Conservation (phyloP, 768 basidiomycete genomes). For the Candolleomyces aberdarensis region DNA sequence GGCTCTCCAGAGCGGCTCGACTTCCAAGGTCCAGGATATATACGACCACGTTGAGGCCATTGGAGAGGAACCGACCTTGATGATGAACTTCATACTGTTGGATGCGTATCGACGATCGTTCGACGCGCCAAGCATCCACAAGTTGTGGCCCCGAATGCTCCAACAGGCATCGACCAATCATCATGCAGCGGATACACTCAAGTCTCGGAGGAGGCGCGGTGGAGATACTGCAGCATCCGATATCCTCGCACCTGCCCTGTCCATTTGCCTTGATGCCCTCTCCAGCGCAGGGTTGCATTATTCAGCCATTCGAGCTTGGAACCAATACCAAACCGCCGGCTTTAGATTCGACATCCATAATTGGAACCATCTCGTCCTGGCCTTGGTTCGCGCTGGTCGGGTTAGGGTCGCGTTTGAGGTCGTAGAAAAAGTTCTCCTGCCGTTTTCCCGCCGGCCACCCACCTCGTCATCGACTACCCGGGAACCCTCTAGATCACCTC, state of each 20-base stretch:
- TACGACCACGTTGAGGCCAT: constrained; percentile 48
- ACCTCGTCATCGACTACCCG: not conserved
- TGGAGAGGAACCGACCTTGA: constrained; percentile 58
- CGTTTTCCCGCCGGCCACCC: constrained; percentile 26
- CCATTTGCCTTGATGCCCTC: constrained; percentile 76
- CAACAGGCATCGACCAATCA: not conserved
- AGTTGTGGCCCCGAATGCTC: constrained; percentile 53
- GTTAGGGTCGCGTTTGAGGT: constrained; percentile 82
- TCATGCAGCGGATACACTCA: constrained; percentile 4
- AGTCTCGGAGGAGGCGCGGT: too few species aligned
- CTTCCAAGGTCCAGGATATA: constrained; percentile 55
- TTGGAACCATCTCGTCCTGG: constrained; percentile 83
- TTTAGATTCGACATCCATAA: constrained; percentile 86
- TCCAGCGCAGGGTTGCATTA: constrained; percentile 59
- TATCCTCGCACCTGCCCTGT: constrained; percentile 72
- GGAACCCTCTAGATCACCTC: not conserved
- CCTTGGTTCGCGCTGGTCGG: constrained; percentile 77
- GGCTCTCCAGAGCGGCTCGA: constrained; percentile 40
- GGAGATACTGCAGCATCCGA: constrained; percentile 31
- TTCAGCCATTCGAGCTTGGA: constrained; percentile 67
- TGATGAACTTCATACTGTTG: constrained; percentile 61
- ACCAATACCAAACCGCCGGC: constrained; percentile 53
- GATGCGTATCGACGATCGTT: constrained; percentile 64
- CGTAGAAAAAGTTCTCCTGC: constrained; percentile 72
- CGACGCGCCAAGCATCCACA: constrained; percentile 50